Conservation (phyloP, 2,329 filamentous ascomycete species). For the Akanthomyces uredinophilus region DNA sequence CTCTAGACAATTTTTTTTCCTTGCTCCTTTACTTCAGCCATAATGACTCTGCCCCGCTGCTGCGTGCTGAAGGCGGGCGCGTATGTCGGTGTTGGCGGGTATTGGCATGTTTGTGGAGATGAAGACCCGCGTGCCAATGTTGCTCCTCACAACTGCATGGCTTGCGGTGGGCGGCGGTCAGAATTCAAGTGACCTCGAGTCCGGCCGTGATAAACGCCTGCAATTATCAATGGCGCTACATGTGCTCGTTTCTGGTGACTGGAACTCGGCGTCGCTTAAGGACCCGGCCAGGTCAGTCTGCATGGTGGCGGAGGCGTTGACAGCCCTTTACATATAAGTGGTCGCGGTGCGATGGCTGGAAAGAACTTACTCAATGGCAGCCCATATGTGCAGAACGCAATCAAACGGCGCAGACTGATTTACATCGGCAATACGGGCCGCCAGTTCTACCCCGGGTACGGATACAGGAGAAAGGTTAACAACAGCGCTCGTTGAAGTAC, state of each 20-base stretch:
- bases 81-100: conserved; percentile 10
- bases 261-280: background rate
- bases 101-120: conserved; percentile 5
- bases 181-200: background rate
- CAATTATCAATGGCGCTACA: background rate
- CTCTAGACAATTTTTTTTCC: background rate
- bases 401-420: background rate
- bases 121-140: background rate
- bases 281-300: background rate
- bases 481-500: background rate
- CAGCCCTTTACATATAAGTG: background rate
- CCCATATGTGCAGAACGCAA: background rate
- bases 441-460: background rate
- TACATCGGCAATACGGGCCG: background rate
- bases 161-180: too few species aligned
- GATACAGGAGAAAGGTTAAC: background rate
- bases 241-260: background rate
- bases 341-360: background rate
- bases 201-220: background rate
- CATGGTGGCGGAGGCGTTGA: background rate
- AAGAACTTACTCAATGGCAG: background rate
- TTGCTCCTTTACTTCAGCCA: conserved; percentile 1
- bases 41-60: background rate
- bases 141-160: background rate
- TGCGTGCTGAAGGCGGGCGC: background rate